A percentile compares a stretch with the other conserved stretches of the same genome.
phyloP scores from a whole-genome alignment of 2,329 filamentous ascomycete species.

The Fonsecaea multimorphosa region DNA sequence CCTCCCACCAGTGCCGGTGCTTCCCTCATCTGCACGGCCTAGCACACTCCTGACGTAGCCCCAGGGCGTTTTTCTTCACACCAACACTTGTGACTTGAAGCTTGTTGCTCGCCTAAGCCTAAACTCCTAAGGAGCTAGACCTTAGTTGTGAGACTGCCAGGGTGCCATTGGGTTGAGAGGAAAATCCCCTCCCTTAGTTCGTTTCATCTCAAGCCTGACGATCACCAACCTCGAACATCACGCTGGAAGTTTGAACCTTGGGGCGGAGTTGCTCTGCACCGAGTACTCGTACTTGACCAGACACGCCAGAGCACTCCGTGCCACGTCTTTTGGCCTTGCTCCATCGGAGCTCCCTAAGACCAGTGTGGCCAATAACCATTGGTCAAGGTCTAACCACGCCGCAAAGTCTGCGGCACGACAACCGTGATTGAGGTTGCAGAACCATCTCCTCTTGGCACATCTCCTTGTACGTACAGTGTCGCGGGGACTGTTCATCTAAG shows the following conservation, averaged over 20 bases:
- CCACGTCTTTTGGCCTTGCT: conserved; percentile 2
- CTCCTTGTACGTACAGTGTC: not conserved
- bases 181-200: conserved; percentile 10
- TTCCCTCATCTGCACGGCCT: not conserved
- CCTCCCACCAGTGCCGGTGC: not conserved
- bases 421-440: conserved; percentile 6
- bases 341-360: not conserved
- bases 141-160: not conserved
- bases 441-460: conserved; percentile 4
- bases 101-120: conserved; percentile 1
- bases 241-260: not conserved
- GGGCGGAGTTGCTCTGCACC: not conserved
- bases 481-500: not conserved
- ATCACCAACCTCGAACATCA: conserved; percentile 11
- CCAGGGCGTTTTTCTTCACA: not conserved
- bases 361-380: not conserved
- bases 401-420: conserved; percentile 10
- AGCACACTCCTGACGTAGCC: not conserved
- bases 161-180: conserved; percentile 14
- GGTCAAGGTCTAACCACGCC: not conserved
- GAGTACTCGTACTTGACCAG: too few relatives aligned
- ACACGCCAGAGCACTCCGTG: not conserved
- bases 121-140: not conserved
- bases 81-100: not conserved
- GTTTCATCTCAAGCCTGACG: conserved; percentile 24